Conservation (phyloP, 1,284 basidiomycete species). For the Afroboletus lepidellus region DNA sequence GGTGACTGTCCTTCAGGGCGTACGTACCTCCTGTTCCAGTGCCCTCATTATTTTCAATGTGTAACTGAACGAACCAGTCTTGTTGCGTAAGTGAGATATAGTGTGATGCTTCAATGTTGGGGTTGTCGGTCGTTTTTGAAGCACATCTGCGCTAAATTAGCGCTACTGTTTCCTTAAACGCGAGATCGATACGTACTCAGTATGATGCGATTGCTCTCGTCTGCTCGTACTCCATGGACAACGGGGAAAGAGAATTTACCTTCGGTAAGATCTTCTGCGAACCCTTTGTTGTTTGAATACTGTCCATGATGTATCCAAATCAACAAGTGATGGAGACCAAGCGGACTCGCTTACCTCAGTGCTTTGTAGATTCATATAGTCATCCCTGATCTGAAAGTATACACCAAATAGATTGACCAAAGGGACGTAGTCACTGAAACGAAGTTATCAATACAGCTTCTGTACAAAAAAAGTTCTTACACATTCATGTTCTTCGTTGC, state of each 20-base stretch:
- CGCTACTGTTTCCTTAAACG: neutral
- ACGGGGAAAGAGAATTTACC: conserved; percentile 97
- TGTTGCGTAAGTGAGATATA: conserved; percentile 72
- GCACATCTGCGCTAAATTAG: conserved; percentile 59
- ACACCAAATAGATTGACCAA: conserved; percentile 94
- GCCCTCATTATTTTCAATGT: conserved; percentile 55
- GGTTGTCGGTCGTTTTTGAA: conserved; percentile 84
- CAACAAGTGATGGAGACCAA: neutral
- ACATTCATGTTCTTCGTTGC: conserved; percentile 58
- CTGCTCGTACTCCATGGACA: conserved; percentile 83
- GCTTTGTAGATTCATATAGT: conserved; percentile 95
- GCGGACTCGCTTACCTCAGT: conserved; percentile 69
- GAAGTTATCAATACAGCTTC: neutral
- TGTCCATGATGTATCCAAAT: conserved; percentile 36
- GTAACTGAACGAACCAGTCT: conserved; percentile 72
- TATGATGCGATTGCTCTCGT: conserved; percentile 72
- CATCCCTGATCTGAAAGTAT: conserved; percentile 95
- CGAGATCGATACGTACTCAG: conserved; percentile 60
- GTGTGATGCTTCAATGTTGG: conserved; percentile 77
- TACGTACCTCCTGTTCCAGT: conserved; percentile 51
- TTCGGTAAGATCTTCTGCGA: conserved; percentile 92
- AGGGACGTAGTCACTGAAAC: conserved; percentile 79
- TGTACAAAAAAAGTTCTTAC: conserved; percentile 42
- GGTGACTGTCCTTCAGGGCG: neutral
- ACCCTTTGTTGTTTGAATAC: conserved; percentile 93